Evolutionary conservation across 768 basidiomycete genomes (phyloP), one percentile per base, ranked within the genome.

Genomic region (Dacryopinax primogenitus): DNA sequence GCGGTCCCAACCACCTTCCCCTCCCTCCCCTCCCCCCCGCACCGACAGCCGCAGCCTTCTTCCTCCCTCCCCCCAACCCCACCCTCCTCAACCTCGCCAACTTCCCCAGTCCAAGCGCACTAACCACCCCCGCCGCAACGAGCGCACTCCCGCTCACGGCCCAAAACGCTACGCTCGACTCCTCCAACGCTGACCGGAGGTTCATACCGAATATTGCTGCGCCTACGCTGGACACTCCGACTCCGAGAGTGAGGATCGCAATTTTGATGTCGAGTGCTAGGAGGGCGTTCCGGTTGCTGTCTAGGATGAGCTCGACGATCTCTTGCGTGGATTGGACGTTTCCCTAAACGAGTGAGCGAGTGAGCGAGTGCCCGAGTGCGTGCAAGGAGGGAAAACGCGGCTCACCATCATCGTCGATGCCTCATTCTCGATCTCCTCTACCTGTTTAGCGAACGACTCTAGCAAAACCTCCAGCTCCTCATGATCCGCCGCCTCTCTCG

Each of bases 261-360:
- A 96, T 85, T 80, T 93, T 87, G 41, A 98, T 80, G 76, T 97
- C 94, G 34, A 98, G 82, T 51, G 91, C 90, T 23, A 98, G 80
- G 16, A 98, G 79, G 3, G 88, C 84, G 71, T 98, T 98, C 61
- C 95, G 87, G 77, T 96, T 96, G 61, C 93, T 89, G 74, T 98
- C 95, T 39, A 98, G 80, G 71, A 97, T 92, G 66, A 98, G 81
- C 75, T 98, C 95, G 1, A 95, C 91, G 63, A 98, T 97, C 76
- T 98, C 95, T 78, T 97, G 95, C 0, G 95, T 98, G 13, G 93
- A 92, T 76, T 93, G 89, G 37, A 98, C 90, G 73, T 98, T 97
- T 64, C 81, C 84, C 92, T 92, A n/a, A n/a, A n/a, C n/a, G n/a
- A n/a, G n/a, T n/a, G n/a, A n/a, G n/a, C n/a, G n/a, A n/a, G n/a